These are phyloP conservation scores for Dothistroma septosporum DNA, from an alignment of 2,329 filamentous ascomycete genomes.

Conservation along the genomic window DNA sequence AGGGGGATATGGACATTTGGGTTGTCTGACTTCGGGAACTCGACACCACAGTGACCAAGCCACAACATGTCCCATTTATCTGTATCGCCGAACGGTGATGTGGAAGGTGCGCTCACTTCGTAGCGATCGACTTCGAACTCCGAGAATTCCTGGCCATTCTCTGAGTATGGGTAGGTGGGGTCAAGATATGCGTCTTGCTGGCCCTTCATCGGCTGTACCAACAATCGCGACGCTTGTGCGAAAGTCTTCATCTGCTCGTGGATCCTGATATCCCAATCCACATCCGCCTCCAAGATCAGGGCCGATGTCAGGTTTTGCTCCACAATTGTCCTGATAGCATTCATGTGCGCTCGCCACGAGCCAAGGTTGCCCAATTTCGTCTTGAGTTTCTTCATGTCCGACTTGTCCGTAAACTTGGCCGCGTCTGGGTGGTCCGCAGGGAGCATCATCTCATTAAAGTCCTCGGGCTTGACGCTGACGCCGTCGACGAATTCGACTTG, in stretches of 20 bases:
- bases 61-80: constrained; percentile 36
- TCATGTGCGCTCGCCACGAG: constrained; percentile 30
- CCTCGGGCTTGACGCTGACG: background rate
- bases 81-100: constrained; percentile 37
- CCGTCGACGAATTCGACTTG: constrained; percentile 47
- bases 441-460: background rate
- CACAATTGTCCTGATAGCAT: constrained; percentile 30
- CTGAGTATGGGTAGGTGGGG: constrained; percentile 18
- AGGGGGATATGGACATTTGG: constrained; percentile 9
- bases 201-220: constrained; percentile 31
- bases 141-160: constrained; percentile 7
- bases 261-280: constrained; percentile 45
- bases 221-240: constrained; percentile 38
- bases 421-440: background rate
- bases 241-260: constrained; percentile 37
- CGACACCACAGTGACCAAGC: constrained; percentile 33
- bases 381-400: constrained; percentile 21
- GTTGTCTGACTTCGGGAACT: constrained; percentile 10
- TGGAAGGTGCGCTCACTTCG: constrained; percentile 19
- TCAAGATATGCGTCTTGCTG: constrained; percentile 18
- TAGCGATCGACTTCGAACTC: constrained; percentile 17
- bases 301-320: constrained; percentile 38
- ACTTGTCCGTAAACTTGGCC: background rate
- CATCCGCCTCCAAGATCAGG: constrained; percentile 44
- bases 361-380: constrained; percentile 22